Conservation (phyloP, 768 basidiomycete species). For the Lactifluus rugatus region DNA sequence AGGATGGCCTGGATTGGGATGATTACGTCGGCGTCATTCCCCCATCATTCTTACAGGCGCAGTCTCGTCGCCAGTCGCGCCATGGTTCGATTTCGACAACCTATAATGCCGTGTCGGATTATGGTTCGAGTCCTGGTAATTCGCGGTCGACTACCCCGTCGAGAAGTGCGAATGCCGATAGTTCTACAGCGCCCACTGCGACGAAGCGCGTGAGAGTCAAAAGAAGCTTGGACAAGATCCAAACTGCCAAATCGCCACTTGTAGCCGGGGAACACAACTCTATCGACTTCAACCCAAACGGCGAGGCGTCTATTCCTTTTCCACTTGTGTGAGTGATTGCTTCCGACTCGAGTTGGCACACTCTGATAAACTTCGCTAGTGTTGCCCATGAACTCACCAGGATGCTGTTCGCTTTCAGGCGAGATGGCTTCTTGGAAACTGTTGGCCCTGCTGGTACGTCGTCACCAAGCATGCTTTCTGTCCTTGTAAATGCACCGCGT, state of each 20-base stretch:
- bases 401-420: slow-evolving; percentile 60
- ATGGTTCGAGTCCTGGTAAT: slow-evolving; percentile 17
- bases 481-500: neutral
- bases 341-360: neutral
- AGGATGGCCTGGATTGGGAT: slow-evolving; percentile 61
- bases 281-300: slow-evolving; percentile 51
- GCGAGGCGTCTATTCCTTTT: slow-evolving; percentile 48
- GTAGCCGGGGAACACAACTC: slow-evolving; percentile 44
- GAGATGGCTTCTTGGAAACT: slow-evolving; percentile 76
- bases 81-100: slow-evolving; percentile 27
- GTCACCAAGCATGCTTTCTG: neutral
- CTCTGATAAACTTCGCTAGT: slow-evolving; percentile 28
- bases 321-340: slow-evolving; percentile 57
- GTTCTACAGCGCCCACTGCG: slow-evolving; percentile 15
- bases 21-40: slow-evolving; percentile 67
- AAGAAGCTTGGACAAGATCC: slow-evolving; percentile 51
- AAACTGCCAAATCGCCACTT: slow-evolving; percentile 49
- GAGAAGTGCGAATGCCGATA: slow-evolving; percentile 2
- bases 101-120: slow-evolving; percentile 25
- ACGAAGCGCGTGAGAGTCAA: slow-evolving; percentile 59
- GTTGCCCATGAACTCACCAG: slow-evolving; percentile 75
- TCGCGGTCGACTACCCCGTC: slow-evolving; percentile 11
- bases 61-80: slow-evolving; percentile 22
- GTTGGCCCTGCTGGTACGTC: slow-evolving; percentile 76
- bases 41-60: slow-evolving; percentile 39